Base-by-base conservation (phyloP, 148 eudicot genomes). In the Rhododendron henanense region DNA sequence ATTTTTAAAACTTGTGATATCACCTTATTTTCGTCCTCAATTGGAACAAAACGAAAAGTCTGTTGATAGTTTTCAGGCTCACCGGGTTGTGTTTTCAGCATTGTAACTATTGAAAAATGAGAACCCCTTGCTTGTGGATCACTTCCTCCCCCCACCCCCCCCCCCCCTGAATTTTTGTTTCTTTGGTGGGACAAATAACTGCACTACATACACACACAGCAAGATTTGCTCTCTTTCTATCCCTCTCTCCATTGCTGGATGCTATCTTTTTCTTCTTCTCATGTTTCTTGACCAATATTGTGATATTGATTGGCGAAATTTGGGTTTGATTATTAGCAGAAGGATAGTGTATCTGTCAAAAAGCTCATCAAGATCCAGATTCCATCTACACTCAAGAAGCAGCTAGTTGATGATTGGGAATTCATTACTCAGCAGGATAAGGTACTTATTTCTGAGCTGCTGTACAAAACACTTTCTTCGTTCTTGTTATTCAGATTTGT, bases 341-440 rank as follows among this genome's bases (percentile, higher is more conserved):
- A 94, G 91, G 96, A 91, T 89, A 91, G 89, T 85, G 86, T 74
- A 83, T 88, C 96, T 80, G 88, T 88, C 14, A 97, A 93, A 48
- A 97, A 93, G 88, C 89, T 90, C 75, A 88, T 95, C 85, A 97
- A 95, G 94, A 91, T 97, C 86, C 99, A 93, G 89, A 91, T 97
- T 85, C 98, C 99, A 61, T 87, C 93, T 45, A 89, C 90, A 61
- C 85, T 97, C 84, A 97, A 89, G 92, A 97, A 95, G 92, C 98
- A 91, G 87, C 89, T 97, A 73, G 95, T 95, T 83, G 98, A 95
- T 93, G 99, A 97, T 88, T 93, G 94, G 92, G 98, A 97, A 85
- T 93, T 84, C 81, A 85, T 97, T 86, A 89, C 84, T 53, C 95
- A 91, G 88, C 96, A 95, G 87, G 96, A 97, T 85, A 97, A 94